Percentiles rank a stretch among this genome's conserved stretches.
These are phyloP conservation scores for Blumeria hordei DNA, from an alignment of 2,329 filamentous ascomycete species.

Conservation along the genomic window DNA sequence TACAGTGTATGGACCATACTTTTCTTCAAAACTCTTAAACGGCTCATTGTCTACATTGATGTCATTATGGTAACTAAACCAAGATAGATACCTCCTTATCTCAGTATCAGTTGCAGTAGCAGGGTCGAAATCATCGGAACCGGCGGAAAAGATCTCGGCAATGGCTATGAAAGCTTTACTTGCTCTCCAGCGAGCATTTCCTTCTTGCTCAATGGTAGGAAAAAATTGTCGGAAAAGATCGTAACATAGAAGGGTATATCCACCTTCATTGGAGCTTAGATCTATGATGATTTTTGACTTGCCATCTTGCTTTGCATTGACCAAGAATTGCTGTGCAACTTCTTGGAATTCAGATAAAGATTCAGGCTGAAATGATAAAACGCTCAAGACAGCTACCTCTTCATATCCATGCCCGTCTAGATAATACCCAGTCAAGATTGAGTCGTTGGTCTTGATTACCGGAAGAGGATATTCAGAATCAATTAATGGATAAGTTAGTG, in stretches of 20 bases:
- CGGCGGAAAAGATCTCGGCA: constrained; percentile 6
- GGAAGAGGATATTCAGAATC: constrained; percentile 9
- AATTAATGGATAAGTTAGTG: constrained; percentile 2
- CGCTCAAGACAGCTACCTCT: constrained; percentile 13
- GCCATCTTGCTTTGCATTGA: constrained; percentile 19
- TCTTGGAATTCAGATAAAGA: constrained; percentile 11
- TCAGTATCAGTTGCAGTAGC: constrained; percentile 3
- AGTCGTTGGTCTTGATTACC: constrained; percentile 9
- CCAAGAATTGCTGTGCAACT: constrained; percentile 19
- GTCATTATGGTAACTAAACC: constrained; percentile 2
- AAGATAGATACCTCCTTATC: too few species aligned
- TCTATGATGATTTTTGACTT: constrained; percentile 41
- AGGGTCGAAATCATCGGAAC: constrained; percentile 10
- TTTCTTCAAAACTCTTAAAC: constrained; percentile 9
- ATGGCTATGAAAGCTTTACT: constrained; percentile 8
- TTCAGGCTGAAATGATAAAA: constrained; percentile 10
- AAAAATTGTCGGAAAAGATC: too few species aligned
- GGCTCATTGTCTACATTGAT: constrained; percentile 9
- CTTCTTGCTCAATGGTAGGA: constrained; percentile 5
- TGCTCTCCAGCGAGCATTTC: constrained; percentile 9
- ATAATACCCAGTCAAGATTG: constrained; percentile 12
- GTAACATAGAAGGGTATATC: too few species aligned
- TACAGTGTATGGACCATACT: constrained; percentile 9
- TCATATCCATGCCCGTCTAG: constrained; percentile 10
- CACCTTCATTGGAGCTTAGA: constrained; percentile 18